Base-by-base conservation (phyloP, 1,284 basidiomycete genomes). In the Ceratobasidium sp. region DNA sequence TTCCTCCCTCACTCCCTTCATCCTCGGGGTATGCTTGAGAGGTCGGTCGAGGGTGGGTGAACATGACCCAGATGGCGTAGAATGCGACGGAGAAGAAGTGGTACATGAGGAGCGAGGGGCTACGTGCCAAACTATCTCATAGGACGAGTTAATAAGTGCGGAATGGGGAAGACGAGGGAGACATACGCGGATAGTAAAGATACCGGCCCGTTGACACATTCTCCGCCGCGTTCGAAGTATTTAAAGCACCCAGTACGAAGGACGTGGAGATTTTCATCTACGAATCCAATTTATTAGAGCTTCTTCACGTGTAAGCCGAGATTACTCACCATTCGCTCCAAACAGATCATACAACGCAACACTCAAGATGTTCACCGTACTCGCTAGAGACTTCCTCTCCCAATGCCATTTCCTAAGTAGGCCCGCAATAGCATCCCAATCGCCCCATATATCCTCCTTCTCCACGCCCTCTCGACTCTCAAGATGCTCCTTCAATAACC, bases 31-130 rank as follows among this genome's bases (percentile, higher is more conserved):
- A 71, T 5, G 62, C 48, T 7, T 67, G 78, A 15, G 78, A 71
- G 0, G 84, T 79, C 17, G 85, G 86, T 10, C 86, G 87, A 56
- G 92, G 90, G 79, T 92, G 90, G 3, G 90, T 91, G 85, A 98
- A 95, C 84, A 98, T 88, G 57, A 94, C 87, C 89, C 91, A 97
- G 82, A 97, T 94, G 12, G 93, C 91, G 86, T 98, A 99, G 80
- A 99, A 90, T 0, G 97, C 97, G 80, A 99, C 97, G 2, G 46
- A 87, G 88, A 98, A 99, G 87, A 99, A 99, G 87, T 99, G 97
- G 81, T 90, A 91, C 82, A 94, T 92, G 38, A 99, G 91, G 56
- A 96, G 85, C 38, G 90, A 80, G 0, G 96, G 95, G 26, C 92
- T 92, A 1, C 95, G 93, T 2, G 91, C 88, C 74, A 97, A 82